Conservation (phyloP, 2,329 filamentous ascomycete genomes). For the Sarocladium kiliense region DNA sequence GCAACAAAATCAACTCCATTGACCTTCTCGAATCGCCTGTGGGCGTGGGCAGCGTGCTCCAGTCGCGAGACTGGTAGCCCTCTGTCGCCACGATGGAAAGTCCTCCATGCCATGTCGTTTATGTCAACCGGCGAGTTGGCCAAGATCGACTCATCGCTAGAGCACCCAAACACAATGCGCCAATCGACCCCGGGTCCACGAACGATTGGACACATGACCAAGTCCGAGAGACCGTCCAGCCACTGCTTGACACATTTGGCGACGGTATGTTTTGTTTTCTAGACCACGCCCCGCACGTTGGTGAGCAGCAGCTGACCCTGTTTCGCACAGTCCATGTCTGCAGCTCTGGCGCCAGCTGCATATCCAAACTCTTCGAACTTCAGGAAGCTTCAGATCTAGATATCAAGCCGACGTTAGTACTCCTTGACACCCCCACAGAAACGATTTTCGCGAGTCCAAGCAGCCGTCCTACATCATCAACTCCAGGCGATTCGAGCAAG, state of each 20-base stretch:
- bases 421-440: constrained; percentile 47
- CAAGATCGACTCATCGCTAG: constrained; percentile 37
- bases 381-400: constrained; percentile 47
- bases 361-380: constrained; percentile 47
- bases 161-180: constrained; percentile 16
- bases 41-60: constrained; percentile 48
- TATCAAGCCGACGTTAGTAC: constrained; percentile 50
- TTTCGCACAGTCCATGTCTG: constrained; percentile 45
- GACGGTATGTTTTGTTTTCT: constrained; percentile 35
- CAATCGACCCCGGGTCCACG: constrained; percentile 10
- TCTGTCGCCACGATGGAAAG: constrained; percentile 52
- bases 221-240: constrained; percentile 40
- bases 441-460: constrained; percentile 14
- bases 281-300: constrained; percentile 6
- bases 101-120: constrained; percentile 53
- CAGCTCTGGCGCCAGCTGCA: constrained; percentile 46
- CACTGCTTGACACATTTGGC: constrained; percentile 49
- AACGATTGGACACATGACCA: constrained; percentile 31
- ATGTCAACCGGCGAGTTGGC: constrained; percentile 50
- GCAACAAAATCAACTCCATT: not conserved
- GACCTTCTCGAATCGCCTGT: not conserved
- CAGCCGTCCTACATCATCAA: constrained; percentile 38
- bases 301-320: not conserved
- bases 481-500: constrained; percentile 29
- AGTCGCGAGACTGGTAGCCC: constrained; percentile 57